Percentiles rank a stretch among this genome's conserved stretches.
Evolutionary conservation across 129 eudicot species (phyloP).

Genomic region (Centaurea solstitialis): DNA sequence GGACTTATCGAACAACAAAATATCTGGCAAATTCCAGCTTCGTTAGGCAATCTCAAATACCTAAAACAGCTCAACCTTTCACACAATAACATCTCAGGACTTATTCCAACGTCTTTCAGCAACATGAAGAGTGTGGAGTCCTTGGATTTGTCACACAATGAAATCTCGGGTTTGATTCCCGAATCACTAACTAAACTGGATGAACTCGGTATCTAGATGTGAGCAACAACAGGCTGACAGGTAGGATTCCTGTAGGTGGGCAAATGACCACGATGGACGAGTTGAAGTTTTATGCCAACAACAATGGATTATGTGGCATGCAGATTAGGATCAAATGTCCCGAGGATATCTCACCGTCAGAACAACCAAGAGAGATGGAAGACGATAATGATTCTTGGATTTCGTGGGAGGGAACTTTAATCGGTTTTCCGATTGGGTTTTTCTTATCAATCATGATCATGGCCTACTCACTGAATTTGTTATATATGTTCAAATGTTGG

Average conservation of each 20-base stretch:
- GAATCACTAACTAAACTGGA: slow-evolving; percentile 15
- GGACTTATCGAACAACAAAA: slow-evolving; percentile 32
- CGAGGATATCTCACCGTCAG: too few species aligned
- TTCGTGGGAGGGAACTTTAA: slow-evolving; percentile 41
- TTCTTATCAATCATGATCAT: slow-evolving; percentile 29
- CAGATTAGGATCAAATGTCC: too few species aligned
- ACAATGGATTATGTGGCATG: too few species aligned
- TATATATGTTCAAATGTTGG: slow-evolving; percentile 24
- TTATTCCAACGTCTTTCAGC: slow-evolving; percentile 30
- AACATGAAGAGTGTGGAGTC: too few species aligned
- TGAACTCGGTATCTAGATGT: slow-evolving; percentile 23
- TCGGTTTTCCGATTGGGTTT: slow-evolving; percentile 53
- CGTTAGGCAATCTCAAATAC: not conserved
- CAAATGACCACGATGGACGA: too few species aligned
- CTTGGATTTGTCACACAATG: not conserved
- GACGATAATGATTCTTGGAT: slow-evolving; percentile 27
- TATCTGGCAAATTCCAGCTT: slow-evolving; percentile 38
- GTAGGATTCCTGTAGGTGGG: slow-evolving; percentile 20
- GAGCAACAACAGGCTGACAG: slow-evolving; percentile 36
- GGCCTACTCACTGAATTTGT: slow-evolving; percentile 25
- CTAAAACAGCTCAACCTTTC: slow-evolving; percentile 2
- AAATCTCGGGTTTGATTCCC: too few species aligned
- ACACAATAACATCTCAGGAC: slow-evolving; percentile 30
- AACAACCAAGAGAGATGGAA: not conserved
- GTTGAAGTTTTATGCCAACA: too few species aligned